Evolutionary conservation across 2,329 filamentous ascomycete genomes (phyloP), one percentile per base, ranked within the genome.

Genomic region (Pleomassaria siparia): DNA sequence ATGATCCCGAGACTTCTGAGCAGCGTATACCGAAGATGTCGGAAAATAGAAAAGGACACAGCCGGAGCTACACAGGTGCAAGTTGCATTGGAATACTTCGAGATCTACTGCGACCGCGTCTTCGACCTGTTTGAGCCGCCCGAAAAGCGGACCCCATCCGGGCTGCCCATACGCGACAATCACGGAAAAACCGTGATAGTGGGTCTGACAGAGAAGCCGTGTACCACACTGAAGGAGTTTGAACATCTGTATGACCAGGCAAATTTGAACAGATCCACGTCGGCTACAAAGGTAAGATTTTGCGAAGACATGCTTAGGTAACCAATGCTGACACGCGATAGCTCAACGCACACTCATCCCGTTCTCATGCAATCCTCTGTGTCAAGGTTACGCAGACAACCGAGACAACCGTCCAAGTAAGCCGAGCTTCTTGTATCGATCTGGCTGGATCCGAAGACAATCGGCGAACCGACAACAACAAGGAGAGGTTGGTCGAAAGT

Each of bases 41-140:
- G 90, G 72, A 95, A 95, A 76, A 85, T 94, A 15, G 81, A 83
- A 55, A 94, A 92, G 71, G 91, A 95, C 62, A 81, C 85, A 2
- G 77, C 79, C 4, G 88, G 85, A 10, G 76, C 83, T 43, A 91
- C 86, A 0, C 79, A 76, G 2, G 88, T 95, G 18, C 76, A 83
- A 8, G 89, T 96, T 13, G 79, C 83, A 11, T 80, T 96, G 63
- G 91, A 89, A 22, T 96, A 96, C 74, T 96, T 95, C 74, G 91
- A 96, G 70, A 96, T 96, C 57, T 96, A 96, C 74, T 96, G 95
- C 70, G 91, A 96, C 75, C 92, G 92, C 67, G 91, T 96, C 16
- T 96, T 86, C 63, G 91, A 96, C 67, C 76, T 96, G 25, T 89
- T 96, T 57, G 89, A 96, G 67, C 79, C 90, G 0, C 87, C 86